Base-by-base conservation (phyloP, 192 early-diverging fungal genomes). In the Powellomyces hirtus region DNA sequence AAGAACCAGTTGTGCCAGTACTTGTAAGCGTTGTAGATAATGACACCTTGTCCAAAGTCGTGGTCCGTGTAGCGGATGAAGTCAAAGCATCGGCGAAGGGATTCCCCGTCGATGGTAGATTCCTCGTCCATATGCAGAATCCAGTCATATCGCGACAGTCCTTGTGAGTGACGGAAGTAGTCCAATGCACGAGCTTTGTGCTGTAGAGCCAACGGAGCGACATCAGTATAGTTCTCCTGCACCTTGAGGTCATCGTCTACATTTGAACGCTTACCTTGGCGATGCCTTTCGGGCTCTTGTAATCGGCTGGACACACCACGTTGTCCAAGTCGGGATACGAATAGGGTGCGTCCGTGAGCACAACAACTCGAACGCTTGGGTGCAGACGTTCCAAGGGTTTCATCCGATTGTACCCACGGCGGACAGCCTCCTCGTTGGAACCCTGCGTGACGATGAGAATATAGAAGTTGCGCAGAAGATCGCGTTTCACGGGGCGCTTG, bases 141-240 rank as follows among this genome's bases (percentile, higher is more conserved):
- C 80, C 80, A 82, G 73, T 82, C 80, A 59, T 77, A 69, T 44
- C 76, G 74, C 35, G 80, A 75, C 57, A 66, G 73, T 7, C 59
- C 35, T 64, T 75, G 63, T 6, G 74, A 72, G 46, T 79, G 77
- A 40, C 80, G 77, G 71, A 78, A 82, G 76, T 76, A 82, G 50
- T 82, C 80, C 40, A 82, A 72, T 16, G 80, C 80, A 26, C 80
- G 77, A 0, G 80, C 80, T 62, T 82, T 82, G 73, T 82, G 78
- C 68, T 79, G 75, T 38, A 69, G 62, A 44, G 24, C 13, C 13
- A 10, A 56, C n/a, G 26, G n/a, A n/a, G n/a, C n/a, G n/a, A n/a
- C n/a, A n/a, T n/a, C n/a, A n/a, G n/a, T n/a, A n/a, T n/a, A n/a
- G n/a, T n/a, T n/a, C n/a, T n/a, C n/a, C n/a, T n/a, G n/a, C n/a